phyloP scores from a whole-genome alignment of 2,329 filamentous ascomycete species.

The Penicillium sp. region DNA sequence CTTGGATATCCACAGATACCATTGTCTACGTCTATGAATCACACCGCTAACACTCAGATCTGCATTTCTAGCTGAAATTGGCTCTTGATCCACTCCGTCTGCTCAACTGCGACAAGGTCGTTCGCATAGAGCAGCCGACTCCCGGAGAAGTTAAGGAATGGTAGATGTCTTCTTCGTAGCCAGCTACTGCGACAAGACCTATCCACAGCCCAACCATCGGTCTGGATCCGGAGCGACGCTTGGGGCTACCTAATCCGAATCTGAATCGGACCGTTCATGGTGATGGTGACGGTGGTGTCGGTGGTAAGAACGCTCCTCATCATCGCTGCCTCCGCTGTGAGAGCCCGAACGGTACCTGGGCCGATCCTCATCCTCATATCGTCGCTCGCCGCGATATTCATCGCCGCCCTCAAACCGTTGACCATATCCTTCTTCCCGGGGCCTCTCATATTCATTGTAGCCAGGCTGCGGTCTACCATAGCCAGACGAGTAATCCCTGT shows the following conservation, averaged over 20 bases:
- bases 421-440: constrained; percentile 18
- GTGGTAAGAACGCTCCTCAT: constrained; percentile 16
- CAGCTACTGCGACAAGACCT: background rate
- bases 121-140: constrained; percentile 54
- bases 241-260: constrained; percentile 8
- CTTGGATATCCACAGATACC: background rate
- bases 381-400: constrained; percentile 23
- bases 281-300: constrained; percentile 23
- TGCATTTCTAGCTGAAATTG: constrained; percentile 54
- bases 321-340: constrained; percentile 20
- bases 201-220: background rate
- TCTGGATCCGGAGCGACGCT: background rate
- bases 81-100: constrained; percentile 66
- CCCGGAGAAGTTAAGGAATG: constrained; percentile 51
- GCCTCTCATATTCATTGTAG: constrained; percentile 16
- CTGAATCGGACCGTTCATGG: constrained; percentile 21
- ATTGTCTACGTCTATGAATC: constrained; percentile 1
- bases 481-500: constrained; percentile 21
- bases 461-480: constrained; percentile 20
- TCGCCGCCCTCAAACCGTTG: constrained; percentile 20
- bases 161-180: constrained; percentile 28
- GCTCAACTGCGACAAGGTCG: constrained; percentile 64
- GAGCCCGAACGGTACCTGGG: constrained; percentile 23
- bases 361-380: constrained; percentile 23
- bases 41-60: constrained; percentile 18